A percentile compares a stretch with the other conserved stretches of the same genome.
Conservation (phyloP, 2,329 filamentous ascomycete species). For the Curvularia spicifera region DNA sequence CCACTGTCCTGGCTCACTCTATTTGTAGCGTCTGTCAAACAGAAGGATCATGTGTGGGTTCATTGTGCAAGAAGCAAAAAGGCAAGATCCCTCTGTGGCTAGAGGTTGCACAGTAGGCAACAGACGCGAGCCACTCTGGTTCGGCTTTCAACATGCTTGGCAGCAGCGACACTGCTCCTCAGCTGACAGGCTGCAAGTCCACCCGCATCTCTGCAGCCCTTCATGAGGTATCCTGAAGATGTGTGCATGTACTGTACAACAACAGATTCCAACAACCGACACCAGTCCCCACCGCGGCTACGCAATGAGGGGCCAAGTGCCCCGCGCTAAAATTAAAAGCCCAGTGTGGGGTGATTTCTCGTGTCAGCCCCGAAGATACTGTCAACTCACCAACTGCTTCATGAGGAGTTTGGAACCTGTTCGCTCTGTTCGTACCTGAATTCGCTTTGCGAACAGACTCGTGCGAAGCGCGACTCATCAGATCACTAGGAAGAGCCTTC, state of each 20-base stretch:
- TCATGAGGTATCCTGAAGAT: neutral
- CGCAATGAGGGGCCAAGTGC: constrained; percentile 23
- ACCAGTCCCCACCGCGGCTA: constrained; percentile 6
- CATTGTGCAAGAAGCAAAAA: neutral
- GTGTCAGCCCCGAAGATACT: neutral
- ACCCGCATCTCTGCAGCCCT: neutral
- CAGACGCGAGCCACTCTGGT: neutral
- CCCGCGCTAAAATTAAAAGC: constrained; percentile 28
- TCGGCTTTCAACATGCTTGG: neutral
- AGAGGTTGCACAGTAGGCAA: neutral
- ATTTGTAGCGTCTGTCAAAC: neutral
- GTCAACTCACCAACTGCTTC: neutral
- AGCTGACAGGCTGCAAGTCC: neutral
- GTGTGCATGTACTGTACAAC: no score
- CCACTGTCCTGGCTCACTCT: neutral
- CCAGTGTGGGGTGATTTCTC: constrained; percentile 26
- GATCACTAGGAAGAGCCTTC: constrained; percentile 20
- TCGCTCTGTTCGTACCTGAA: neutral
- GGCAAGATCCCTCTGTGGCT: neutral
- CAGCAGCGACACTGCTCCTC: neutral
- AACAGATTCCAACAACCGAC: neutral
- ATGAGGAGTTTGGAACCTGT: neutral
- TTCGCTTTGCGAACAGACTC: neutral
- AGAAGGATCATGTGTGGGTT: neutral
- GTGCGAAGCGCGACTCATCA: neutral